Percentiles rank a stretch among this genome's conserved stretches.
Evolutionary conservation across 441 rosid species (phyloP).

Genomic region (Euphorbia schlechtendalii): DNA sequence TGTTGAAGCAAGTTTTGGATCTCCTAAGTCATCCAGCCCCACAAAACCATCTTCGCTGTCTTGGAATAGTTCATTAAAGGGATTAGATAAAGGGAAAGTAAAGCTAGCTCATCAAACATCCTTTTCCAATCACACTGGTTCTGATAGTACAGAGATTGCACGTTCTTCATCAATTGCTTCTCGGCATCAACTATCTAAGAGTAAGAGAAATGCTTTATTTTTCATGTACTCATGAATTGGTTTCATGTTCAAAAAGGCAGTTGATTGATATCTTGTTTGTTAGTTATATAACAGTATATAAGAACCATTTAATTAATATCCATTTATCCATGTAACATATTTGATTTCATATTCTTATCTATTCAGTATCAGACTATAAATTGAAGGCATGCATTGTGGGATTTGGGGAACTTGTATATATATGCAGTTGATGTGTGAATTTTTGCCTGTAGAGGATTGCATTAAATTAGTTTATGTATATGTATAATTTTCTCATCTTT

Average conservation of each 20-base stretch:
- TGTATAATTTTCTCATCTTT: slow-evolving; percentile 1
- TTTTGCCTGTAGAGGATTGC: not conserved
- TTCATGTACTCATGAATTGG: not conserved
- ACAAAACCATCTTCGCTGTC: slow-evolving; percentile 43
- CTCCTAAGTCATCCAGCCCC: slow-evolving; percentile 52
- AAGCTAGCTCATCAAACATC: slow-evolving; percentile 45
- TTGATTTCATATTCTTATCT: not conserved
- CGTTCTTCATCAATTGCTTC: slow-evolving; percentile 41
- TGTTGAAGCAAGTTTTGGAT: slow-evolving; percentile 47
- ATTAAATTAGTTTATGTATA: slow-evolving; percentile 1
- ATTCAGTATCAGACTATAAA: not conserved
- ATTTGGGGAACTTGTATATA: not conserved
- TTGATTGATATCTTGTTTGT: not conserved
- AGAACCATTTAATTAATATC: not conserved
- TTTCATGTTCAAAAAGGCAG: not conserved
- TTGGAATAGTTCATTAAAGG: slow-evolving; percentile 65
- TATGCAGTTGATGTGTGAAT: slow-evolving; percentile 4
- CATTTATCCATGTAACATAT: not conserved
- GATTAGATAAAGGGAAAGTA: slow-evolving; percentile 56
- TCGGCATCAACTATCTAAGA: slow-evolving; percentile 48
- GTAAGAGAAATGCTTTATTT: slow-evolving; percentile 29
- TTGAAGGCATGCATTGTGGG: not conserved
- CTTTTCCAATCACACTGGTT: slow-evolving; percentile 27
- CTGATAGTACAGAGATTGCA: slow-evolving; percentile 39
- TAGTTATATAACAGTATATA: not conserved